These are phyloP conservation scores for Wickerhamiella australiensis DNA, from an alignment of 805 yeast genomes.

Conservation along the genomic window DNA sequence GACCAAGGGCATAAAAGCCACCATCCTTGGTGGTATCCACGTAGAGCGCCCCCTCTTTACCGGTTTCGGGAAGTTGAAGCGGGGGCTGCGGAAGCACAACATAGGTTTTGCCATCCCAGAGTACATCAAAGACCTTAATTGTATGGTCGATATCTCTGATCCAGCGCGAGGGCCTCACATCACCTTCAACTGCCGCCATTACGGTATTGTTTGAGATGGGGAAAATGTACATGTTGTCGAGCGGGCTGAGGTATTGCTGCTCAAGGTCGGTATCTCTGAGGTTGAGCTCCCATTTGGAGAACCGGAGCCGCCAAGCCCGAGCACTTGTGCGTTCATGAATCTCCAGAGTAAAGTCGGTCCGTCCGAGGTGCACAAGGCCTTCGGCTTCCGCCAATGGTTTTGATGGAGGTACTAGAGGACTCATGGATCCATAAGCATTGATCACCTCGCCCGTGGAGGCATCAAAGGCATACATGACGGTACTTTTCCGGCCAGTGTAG, in stretches of 20 bases:
- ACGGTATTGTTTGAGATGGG: slow-evolving; percentile 75
- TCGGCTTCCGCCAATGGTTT: neutral
- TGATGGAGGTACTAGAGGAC: slow-evolving; percentile 14
- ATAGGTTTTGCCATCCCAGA: slow-evolving; percentile 20
- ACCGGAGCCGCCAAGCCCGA: slow-evolving; percentile 73
- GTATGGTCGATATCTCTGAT: slow-evolving; percentile 55
- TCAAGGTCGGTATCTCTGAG: slow-evolving; percentile 52
- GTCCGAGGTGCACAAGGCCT: slow-evolving; percentile 22
- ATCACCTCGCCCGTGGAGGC: slow-evolving; percentile 61
- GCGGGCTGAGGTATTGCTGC: slow-evolving; percentile 35
- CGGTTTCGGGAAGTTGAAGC: slow-evolving; percentile 8
- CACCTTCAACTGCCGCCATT: slow-evolving; percentile 50
- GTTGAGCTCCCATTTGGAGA: slow-evolving; percentile 86
- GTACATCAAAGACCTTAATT: slow-evolving; percentile 70
- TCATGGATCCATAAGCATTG: slow-evolving; percentile 52
- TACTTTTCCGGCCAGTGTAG: slow-evolving; percentile 72
- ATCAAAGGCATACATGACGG: slow-evolving; percentile 65
- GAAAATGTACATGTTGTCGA: slow-evolving; percentile 65
- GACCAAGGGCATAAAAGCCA: slow-evolving; percentile 74
- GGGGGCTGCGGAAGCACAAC: slow-evolving; percentile 32
- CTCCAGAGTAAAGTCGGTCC: slow-evolving; percentile 30
- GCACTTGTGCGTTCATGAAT: slow-evolving; percentile 59
- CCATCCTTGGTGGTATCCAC: slow-evolving; percentile 49
- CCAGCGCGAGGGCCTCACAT: slow-evolving; percentile 58
- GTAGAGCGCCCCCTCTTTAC: slow-evolving; percentile 39